Percentiles rank a stretch among this genome's conserved stretches.
Evolutionary conservation across 208 protist genomes (phyloP).

Genomic region (Angomonas ambiguus): DNA sequence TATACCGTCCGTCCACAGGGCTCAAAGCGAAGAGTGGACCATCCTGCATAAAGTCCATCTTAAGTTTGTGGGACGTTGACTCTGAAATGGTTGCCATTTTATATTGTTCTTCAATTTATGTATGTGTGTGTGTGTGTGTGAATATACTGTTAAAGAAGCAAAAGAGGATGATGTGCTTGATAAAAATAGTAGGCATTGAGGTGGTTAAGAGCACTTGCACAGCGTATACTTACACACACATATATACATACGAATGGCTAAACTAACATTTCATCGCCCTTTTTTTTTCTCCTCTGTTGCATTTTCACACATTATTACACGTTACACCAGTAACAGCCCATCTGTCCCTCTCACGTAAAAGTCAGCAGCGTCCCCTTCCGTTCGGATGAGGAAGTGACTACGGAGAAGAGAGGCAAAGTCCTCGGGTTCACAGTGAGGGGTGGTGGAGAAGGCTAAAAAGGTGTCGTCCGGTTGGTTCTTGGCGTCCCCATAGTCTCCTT

Average conservation of each 20-base stretch:
- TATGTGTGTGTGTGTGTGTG: background rate
- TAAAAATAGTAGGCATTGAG: no score
- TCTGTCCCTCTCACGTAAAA: slow-evolving; percentile 28
- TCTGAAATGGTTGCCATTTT: background rate
- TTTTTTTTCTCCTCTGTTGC: slow-evolving; percentile 6
- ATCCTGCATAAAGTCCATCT: slow-evolving; percentile 34
- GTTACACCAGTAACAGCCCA: slow-evolving; percentile 9
- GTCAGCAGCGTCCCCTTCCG: slow-evolving; percentile 15
- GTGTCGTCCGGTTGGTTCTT: slow-evolving; percentile 17
- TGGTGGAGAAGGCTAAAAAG: slow-evolving; percentile 46
- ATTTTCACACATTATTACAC: no score
- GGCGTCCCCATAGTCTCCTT: slow-evolving; percentile 12
- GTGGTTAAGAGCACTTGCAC: no score
- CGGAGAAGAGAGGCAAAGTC: slow-evolving; percentile 33
- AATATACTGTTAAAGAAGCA: background rate
- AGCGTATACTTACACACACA: background rate
- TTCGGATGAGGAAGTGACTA: slow-evolving; percentile 10
- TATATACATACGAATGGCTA: background rate
- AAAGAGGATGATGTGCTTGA: no score
- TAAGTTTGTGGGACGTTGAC: slow-evolving; percentile 20
- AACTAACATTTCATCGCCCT: background rate
- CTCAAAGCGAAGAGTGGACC: slow-evolving; percentile 84
- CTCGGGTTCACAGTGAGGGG: slow-evolving; percentile 63
- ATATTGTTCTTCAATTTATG: background rate
- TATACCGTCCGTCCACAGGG: slow-evolving; percentile 94